Conservation (phyloP, 192 early-diverging fungal species). For the Umbelopsis sp. region DNA sequence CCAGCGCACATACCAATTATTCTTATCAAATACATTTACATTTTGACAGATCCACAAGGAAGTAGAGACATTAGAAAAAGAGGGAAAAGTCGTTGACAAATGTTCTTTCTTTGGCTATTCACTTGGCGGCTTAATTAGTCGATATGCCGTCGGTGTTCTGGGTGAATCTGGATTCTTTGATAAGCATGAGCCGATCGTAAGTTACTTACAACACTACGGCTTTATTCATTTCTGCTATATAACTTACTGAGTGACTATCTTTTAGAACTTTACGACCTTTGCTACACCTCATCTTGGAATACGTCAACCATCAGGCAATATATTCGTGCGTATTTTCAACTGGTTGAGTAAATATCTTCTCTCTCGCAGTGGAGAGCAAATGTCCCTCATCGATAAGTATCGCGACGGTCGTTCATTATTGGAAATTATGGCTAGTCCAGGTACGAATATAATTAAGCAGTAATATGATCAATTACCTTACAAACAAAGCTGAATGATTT, state of each 20-base stretch:
- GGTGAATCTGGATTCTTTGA: constrained; percentile 51
- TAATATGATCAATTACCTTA: not conserved
- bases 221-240: not conserved
- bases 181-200: constrained; percentile 45
- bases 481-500: not conserved
- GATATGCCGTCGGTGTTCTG: constrained; percentile 53
- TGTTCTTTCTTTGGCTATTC: constrained; percentile 58
- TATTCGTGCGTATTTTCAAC: constrained; percentile 37
- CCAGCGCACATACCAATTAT: not conserved
- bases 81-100: constrained; percentile 23
- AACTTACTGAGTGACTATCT: not conserved
- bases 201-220: not conserved
- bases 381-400: constrained; percentile 44
- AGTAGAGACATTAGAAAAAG: constrained; percentile 35
- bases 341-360: constrained; percentile 41
- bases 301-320: constrained; percentile 24
- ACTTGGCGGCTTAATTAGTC: constrained; percentile 55
- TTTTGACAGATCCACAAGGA: constrained; percentile 35
- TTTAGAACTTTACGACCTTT: constrained; percentile 55
- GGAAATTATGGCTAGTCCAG: constrained; percentile 42
- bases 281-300: constrained; percentile 63
- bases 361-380: constrained; percentile 55
- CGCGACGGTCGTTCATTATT: constrained; percentile 39
- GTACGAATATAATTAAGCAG: constrained; percentile 26
- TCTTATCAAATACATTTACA: constrained; percentile 16